A percentile compares a stretch with the other conserved stretches of the same genome.
Conservation (phyloP, 208 protist species). For the Kentomonas sorsogonicus region DNA sequence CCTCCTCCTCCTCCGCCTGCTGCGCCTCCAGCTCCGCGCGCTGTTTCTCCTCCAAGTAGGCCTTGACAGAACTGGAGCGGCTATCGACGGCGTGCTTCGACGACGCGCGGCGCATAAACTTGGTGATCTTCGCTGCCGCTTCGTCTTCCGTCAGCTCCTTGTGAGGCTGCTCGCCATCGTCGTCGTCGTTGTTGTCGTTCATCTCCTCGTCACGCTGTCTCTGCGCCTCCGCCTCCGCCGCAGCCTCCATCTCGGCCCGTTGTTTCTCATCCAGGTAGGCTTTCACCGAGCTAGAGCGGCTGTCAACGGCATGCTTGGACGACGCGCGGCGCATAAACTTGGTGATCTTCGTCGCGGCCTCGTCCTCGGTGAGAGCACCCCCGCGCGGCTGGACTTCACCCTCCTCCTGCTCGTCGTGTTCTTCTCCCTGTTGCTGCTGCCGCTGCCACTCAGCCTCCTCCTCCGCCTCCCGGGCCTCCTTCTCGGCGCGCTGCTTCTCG, state of each 20-base stretch:
- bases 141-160: slow-evolving; percentile 5
- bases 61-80: no score
- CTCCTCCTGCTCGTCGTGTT: not conserved
- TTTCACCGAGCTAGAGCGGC: no score
- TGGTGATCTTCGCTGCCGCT: no score
- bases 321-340: no score
- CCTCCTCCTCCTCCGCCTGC: slow-evolving; percentile 3
- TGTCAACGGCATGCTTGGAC: no score
- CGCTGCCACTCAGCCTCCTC: not conserved
- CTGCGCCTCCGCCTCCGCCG: slow-evolving; percentile 8
- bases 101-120: no score
- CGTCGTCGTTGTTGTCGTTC: slow-evolving; percentile 1
- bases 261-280: slow-evolving; percentile 1
- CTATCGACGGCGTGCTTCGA: no score
- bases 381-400: not conserved
- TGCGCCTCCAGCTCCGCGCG: not conserved
- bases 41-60: slow-evolving; percentile 4
- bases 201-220: slow-evolving; percentile 8
- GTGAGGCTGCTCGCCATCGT: no score
- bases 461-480: not conserved
- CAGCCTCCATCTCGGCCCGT: not conserved
- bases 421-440: not conserved
- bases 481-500: not conserved
- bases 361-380: slow-evolving; percentile 2
- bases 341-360: no score